Percentiles rank a stretch among this genome's conserved stretches.
Evolutionary conservation across 2,329 filamentous ascomycete genomes (phyloP).

Genomic region (Fusarium ramigenum): DNA sequence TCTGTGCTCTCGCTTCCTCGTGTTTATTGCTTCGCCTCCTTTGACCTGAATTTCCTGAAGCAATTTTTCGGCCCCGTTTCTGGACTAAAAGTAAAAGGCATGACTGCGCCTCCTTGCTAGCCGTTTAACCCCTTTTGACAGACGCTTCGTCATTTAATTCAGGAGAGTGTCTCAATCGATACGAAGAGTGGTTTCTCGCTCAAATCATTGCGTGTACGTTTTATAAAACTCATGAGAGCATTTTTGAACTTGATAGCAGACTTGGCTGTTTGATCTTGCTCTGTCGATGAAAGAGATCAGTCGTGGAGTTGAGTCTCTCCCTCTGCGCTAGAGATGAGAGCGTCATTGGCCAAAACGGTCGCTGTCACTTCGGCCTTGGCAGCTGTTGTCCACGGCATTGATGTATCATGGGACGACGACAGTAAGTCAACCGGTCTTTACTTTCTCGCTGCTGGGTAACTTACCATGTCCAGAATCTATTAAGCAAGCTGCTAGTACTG

Average conservation of each 20-base stretch:
- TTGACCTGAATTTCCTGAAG: not conserved
- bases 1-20: not conserved
- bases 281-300: not conserved
- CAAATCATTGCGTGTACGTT: not conserved
- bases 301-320: not conserved
- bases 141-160: not conserved
- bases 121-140: not conserved
- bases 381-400: constrained; percentile 17
- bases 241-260: not conserved
- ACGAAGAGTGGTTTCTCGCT: not conserved
- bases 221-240: not conserved
- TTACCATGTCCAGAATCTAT: constrained; percentile 54
- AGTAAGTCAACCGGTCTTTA: constrained; percentile 5
- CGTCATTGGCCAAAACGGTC: constrained; percentile 14
- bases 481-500: constrained; percentile 58
- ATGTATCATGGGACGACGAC: constrained; percentile 36
- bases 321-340: not conserved
- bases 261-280: not conserved
- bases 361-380: constrained; percentile 19
- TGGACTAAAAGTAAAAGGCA: not conserved
- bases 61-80: not conserved
- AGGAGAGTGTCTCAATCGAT: not conserved
- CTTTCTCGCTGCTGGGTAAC: not conserved
- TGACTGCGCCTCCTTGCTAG: not conserved
- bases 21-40: not conserved